Conservation (phyloP, 495 filamentous ascomycete genomes). For the Podospora conica region DNA sequence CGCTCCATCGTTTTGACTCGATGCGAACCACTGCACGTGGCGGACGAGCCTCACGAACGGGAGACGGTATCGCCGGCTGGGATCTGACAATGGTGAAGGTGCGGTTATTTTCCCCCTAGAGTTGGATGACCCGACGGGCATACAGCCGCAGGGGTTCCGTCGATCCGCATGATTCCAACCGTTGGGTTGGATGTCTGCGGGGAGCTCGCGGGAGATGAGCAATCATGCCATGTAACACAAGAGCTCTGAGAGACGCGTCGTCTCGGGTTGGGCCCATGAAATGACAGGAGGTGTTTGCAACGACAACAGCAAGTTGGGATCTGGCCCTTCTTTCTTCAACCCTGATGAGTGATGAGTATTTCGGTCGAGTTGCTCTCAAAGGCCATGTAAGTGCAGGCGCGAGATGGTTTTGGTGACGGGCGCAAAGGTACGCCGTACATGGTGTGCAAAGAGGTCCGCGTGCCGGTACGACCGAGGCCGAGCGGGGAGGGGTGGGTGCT, state of each 20-base stretch:
- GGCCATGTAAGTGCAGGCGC: not conserved
- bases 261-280: not conserved
- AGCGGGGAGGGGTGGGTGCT: not conserved
- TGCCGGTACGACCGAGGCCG: not conserved
- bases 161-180: constrained; percentile 2
- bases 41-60: not conserved
- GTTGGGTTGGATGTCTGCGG: constrained; percentile 7
- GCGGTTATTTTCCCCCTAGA: not conserved
- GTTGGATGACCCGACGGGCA: not conserved
- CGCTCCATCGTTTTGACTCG: not conserved
- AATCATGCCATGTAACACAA: constrained; percentile 8
- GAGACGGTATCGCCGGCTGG: not conserved
- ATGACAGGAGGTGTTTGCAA: not conserved
- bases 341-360: not conserved
- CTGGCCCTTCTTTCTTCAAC: not conserved
- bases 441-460: not conserved
- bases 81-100: not conserved
- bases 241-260: not conserved
- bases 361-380: not conserved
- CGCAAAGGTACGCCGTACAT: not conserved
- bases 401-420: not conserved
- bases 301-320: not conserved
- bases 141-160: not conserved
- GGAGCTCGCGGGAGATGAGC: constrained; percentile 10
- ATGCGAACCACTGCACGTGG: not conserved